Conservation (phyloP, 129 eudicot genomes). For the Flaveria sonorensis region DNA sequence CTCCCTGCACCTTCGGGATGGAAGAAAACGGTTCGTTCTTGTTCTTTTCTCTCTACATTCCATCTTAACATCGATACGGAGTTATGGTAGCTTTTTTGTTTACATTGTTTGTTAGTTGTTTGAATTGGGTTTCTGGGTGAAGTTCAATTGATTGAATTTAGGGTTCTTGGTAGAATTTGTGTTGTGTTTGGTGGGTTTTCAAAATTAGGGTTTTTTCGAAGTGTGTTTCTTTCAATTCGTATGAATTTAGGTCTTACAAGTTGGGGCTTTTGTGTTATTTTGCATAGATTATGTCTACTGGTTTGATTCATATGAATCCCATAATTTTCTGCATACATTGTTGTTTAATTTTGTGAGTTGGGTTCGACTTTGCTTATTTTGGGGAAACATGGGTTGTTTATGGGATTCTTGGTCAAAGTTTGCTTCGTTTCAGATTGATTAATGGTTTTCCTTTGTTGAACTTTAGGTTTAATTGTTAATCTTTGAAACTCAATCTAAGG, state of each 20-base stretch:
- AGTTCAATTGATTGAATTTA: constrained; percentile 11
- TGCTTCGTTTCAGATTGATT: not conserved
- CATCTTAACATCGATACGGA: not conserved
- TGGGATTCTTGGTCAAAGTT: not conserved
- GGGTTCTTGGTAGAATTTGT: constrained; percentile 23
- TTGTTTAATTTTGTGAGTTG: constrained; percentile 17
- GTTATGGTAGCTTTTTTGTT: constrained; percentile 18
- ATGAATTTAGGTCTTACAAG: constrained; percentile 17
- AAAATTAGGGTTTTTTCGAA: constrained; percentile 32
- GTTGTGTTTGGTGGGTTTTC: constrained; percentile 21
- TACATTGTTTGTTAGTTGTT: constrained; percentile 23
- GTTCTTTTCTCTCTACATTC: constrained; percentile 27
- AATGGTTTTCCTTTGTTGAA: not conserved
- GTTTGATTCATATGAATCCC: constrained; percentile 10
- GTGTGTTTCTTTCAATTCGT: not conserved
- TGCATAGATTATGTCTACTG: not conserved
- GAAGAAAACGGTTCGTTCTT: constrained; percentile 57
- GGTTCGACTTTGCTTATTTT: constrained; percentile 13
- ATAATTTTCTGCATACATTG: not conserved
- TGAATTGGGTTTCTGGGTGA: constrained; percentile 18
- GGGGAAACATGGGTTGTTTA: constrained; percentile 9
- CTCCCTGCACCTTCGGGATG: constrained; percentile 78
- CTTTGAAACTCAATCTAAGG: not conserved
- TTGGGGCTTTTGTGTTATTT: not conserved
- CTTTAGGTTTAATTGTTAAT: not conserved